Conservation (phyloP, 805 yeast genomes). For the Kodamaea lidongshanica region DNA sequence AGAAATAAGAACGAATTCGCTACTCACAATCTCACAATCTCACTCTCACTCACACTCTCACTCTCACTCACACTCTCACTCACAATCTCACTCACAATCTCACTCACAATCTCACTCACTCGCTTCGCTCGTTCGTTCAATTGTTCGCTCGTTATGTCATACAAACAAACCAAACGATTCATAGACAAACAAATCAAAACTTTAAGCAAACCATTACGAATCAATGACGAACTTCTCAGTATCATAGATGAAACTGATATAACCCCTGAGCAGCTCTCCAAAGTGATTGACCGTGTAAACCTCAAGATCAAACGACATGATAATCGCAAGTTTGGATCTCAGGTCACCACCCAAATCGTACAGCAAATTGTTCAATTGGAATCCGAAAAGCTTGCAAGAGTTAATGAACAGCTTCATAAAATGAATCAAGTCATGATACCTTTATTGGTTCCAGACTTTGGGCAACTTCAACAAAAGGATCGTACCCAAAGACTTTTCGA, state of each 20-base stretch:
- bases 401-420: slow-evolving; percentile 22
- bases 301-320: slow-evolving; percentile 22
- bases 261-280: slow-evolving; percentile 12
- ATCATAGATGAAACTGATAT: slow-evolving; percentile 10
- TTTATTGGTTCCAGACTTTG: slow-evolving; percentile 21
- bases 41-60: too few species aligned
- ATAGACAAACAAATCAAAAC: slow-evolving; percentile 26
- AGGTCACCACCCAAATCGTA: slow-evolving; percentile 30
- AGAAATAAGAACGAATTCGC: slow-evolving; percentile 1
- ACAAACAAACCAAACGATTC: slow-evolving; percentile 27
- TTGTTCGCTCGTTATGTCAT: slow-evolving; percentile 12
- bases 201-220: slow-evolving; percentile 23
- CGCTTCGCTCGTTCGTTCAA: too few species aligned
- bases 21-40: neutral
- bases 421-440: slow-evolving; percentile 21
- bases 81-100: too few species aligned
- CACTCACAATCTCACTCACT: too few species aligned
- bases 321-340: slow-evolving; percentile 20
- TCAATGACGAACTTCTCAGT: slow-evolving; percentile 14
- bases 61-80: too few species aligned
- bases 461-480: slow-evolving; percentile 9
- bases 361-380: slow-evolving; percentile 33
- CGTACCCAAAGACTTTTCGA: slow-evolving; percentile 13
- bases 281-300: slow-evolving; percentile 20
- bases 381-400: slow-evolving; percentile 20